Evolutionary conservation across 345 rosid genomes (phyloP).

Genomic region (Euphorbia peplus): DNA sequence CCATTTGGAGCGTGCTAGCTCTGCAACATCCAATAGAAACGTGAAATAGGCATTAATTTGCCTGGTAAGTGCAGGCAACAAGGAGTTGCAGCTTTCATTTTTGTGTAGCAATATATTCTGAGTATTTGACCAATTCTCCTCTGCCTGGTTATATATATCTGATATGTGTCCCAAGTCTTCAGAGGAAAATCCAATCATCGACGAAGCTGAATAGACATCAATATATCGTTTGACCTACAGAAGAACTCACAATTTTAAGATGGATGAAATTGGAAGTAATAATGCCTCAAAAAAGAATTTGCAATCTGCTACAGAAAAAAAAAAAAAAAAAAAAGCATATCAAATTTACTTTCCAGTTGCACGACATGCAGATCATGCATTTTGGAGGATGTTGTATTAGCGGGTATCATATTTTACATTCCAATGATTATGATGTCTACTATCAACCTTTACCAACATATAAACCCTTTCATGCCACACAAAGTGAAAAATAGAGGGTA

Average conservation of each 20-base stretch:
- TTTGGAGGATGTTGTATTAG: not conserved
- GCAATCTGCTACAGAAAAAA: not conserved
- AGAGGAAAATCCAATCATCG: slow-evolving; percentile 87
- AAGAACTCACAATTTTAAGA: slow-evolving; percentile 14
- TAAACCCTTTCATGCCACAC: not conserved
- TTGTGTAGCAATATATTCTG: slow-evolving; percentile 26
- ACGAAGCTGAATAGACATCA: slow-evolving; percentile 80
- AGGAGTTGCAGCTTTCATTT: slow-evolving; percentile 34
- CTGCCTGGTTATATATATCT: slow-evolving; percentile 59
- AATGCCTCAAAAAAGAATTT: slow-evolving; percentile 8
- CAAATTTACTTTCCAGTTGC: not conserved
- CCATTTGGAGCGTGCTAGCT: slow-evolving; percentile 92
- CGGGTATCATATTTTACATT: not conserved
- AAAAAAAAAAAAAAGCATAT: slow-evolving; percentile 5
- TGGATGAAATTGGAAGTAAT: slow-evolving; percentile 6
- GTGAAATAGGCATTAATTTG: slow-evolving; percentile 53
- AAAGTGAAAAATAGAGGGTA: not conserved
- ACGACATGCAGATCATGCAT: not conserved
- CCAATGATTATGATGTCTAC: not conserved
- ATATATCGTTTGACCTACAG: slow-evolving; percentile 85
- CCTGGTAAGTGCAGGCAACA: slow-evolving; percentile 37
- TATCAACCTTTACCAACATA: not conserved
- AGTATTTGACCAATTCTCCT: slow-evolving; percentile 44
- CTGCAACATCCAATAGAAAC: slow-evolving; percentile 69
- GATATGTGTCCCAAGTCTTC: slow-evolving; percentile 66